Conservation (phyloP, 495 filamentous ascomycete species). For the Tirmania nivea region DNA sequence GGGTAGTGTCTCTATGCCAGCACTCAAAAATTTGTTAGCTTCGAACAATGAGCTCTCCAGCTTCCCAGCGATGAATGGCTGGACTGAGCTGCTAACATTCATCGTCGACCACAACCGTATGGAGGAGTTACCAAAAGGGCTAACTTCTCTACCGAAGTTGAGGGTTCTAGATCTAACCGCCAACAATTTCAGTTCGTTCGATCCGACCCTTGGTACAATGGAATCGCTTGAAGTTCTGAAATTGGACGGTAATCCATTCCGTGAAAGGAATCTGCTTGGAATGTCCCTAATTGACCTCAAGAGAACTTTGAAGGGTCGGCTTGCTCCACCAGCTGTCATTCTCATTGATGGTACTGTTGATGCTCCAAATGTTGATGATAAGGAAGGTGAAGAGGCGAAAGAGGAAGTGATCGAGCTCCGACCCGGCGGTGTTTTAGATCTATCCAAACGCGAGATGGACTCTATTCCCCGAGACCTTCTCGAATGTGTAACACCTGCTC, state of each 20-base stretch:
- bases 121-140: conserved; percentile 47
- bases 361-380: conserved; percentile 31
- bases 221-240: conserved; percentile 47
- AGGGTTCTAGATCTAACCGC: conserved; percentile 58
- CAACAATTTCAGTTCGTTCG: conserved; percentile 57
- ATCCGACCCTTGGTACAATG: conserved; percentile 62
- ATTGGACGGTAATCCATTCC: conserved; percentile 65
- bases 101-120: conserved; percentile 64
- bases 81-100: conserved; percentile 49
- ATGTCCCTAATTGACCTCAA: conserved; percentile 70
- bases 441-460: conserved; percentile 40
- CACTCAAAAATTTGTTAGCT: conserved; percentile 49
- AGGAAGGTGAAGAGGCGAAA: conserved; percentile 75
- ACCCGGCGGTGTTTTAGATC: conserved; percentile 48
- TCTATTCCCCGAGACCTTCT: conserved; percentile 27
- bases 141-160: conserved; percentile 41
- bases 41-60: conserved; percentile 51
- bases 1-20: conserved; percentile 37
- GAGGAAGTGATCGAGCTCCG: conserved; percentile 41
- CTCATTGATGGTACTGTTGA: background rate
- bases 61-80: conserved; percentile 48
- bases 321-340: conserved; percentile 30
- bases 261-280: conserved; percentile 61
- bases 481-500: conserved; percentile 22
- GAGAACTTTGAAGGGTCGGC: conserved; percentile 42